Base-by-base conservation (phyloP, 2,329 filamentous ascomycete species). In the Epichloe aotearoae region DNA sequence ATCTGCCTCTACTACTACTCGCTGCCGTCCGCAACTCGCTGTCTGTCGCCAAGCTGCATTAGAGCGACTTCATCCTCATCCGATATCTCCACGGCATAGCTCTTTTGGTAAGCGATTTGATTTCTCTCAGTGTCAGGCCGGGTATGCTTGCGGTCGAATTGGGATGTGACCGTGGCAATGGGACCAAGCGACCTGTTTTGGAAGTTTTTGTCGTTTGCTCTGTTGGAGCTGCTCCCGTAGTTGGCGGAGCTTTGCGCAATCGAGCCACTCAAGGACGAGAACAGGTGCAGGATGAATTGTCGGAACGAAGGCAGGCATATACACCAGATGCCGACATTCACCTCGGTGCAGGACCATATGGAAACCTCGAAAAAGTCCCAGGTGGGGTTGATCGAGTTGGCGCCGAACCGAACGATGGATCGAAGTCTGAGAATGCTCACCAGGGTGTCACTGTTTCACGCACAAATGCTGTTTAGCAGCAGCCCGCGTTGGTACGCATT, bases 331-430 rank as follows among this genome's bases (percentile, higher is more conserved):
- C 48, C 51, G 6, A 53, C 45, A 14, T 53, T 53, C 26, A 63
- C 54, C 53, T 64, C 62, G 17, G 63, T 49, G 6, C 51, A 54
- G 5, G 60, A 62, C 62, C 61, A 64, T 38, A 56, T n/a, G 19
- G 52, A 51, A 6, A 60, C 50, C 17, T 55, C 54, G 43, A 56
- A 56, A 6, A 55, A 58, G 26, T 60, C 56, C 57, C 58, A 61
- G 11, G 57, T 59, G 4, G 57, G 58, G 46, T 61, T 61, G n/a
- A 45, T 49, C 4, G 57, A 52, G 30, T 54, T 49, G 15, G 53
- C 38, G 1, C 54, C 54, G 26, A 59, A 59, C 4, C 49, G 49
- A 10, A 61, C 54, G 11, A 61, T 48, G 5, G 54, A 59, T 36
- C 53, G 47, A 4, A 61, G 53, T 8, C 59, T 50, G 3, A 61